Percentiles rank a stretch among this genome's conserved stretches.
phyloP scores from a whole-genome alignment of 2,329 filamentous ascomycete species.

The Periconia digitata region DNA sequence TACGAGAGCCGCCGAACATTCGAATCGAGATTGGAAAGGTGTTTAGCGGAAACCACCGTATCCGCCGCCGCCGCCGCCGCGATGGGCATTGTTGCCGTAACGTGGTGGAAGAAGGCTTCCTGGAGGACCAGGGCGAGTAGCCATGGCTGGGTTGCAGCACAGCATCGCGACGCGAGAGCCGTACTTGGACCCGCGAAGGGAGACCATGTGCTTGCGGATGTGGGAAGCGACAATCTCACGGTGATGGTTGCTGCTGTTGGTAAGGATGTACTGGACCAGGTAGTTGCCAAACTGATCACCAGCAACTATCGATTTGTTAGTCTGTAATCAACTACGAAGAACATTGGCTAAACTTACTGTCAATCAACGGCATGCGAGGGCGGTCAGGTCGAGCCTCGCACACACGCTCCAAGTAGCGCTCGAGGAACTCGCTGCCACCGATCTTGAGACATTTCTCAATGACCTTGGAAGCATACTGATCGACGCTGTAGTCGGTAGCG shows the following conservation, averaged over 20 bases:
- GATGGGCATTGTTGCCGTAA: conserved; percentile 24
- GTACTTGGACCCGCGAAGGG: conserved; percentile 95
- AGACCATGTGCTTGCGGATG: conserved; percentile 99
- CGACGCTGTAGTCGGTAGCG: conserved; percentile 95
- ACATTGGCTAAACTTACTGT: conserved; percentile 60
- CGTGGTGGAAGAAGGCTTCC: conserved; percentile 55
- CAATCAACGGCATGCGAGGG: conserved; percentile 93
- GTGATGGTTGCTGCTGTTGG: conserved; percentile 82
- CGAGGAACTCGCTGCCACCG: conserved; percentile 83
- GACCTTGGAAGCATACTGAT: conserved; percentile 98
- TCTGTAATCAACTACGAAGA: not conserved
- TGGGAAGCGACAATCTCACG: conserved; percentile 91
- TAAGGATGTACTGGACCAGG: conserved; percentile 94
- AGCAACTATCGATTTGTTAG: conserved; percentile 59
- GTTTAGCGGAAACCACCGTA: conserved; percentile 25
- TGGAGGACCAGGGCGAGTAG: conserved; percentile 85
- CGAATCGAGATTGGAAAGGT: conserved; percentile 1
- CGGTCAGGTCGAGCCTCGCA: conserved; percentile 89
- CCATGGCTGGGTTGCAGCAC: conserved; percentile 89
- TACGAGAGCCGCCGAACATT: not conserved
- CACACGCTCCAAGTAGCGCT: conserved; percentile 89
- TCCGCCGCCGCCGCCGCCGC: conserved; percentile 29
- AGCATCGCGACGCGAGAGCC: conserved; percentile 98
- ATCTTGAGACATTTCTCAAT: conserved; percentile 99
- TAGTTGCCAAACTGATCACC: conserved; percentile 99